Evolutionary conservation across 177 flowering plant genomes (phyloP).

Genomic region (Telopea speciosissima): DNA sequence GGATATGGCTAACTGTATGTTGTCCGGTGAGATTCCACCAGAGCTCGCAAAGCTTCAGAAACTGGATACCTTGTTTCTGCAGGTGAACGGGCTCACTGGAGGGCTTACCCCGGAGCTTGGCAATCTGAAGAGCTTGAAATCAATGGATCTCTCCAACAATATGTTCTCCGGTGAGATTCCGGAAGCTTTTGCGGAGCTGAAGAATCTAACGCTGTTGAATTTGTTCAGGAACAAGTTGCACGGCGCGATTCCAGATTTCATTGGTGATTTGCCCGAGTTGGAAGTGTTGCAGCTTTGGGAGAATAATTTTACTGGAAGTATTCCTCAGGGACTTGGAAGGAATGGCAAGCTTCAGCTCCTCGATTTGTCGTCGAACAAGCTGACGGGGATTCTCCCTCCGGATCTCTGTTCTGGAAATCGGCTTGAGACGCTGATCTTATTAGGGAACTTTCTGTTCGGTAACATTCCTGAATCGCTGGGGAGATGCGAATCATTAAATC

Average conservation of each 20-base stretch:
- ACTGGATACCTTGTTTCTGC: constrained; percentile 73
- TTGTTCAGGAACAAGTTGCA: constrained; percentile 56
- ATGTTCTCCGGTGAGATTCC: constrained; percentile 64
- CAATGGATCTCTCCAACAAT: constrained; percentile 83
- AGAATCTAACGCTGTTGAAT: constrained; percentile 39
- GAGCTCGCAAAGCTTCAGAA: constrained; percentile 63
- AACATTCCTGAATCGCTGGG: constrained; percentile 52
- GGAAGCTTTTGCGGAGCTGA: constrained; percentile 35
- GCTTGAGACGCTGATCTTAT: constrained; percentile 45
- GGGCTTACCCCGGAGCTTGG: constrained; percentile 58
- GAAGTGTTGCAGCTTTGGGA: constrained; percentile 90
- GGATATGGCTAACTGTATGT: constrained; percentile 65
- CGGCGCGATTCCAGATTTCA: constrained; percentile 50
- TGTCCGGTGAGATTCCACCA: constrained; percentile 68
- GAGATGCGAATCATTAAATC: constrained; percentile 46
- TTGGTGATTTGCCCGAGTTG: constrained; percentile 66
- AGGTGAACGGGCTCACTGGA: constrained; percentile 67
- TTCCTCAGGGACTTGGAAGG: constrained; percentile 59
- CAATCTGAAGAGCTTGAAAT: constrained; percentile 52
- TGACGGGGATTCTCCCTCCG: constrained; percentile 53
- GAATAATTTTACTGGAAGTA: constrained; percentile 77
- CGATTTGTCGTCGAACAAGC: constrained; percentile 72
- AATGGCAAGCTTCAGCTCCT: constrained; percentile 52
- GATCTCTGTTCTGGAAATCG: constrained; percentile 47
- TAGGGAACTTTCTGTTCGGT: constrained; percentile 62